Percentiles rank a stretch among this genome's conserved stretches.
phyloP scores from a whole-genome alignment of 2,329 filamentous ascomycete species.

The Alternaria gaisen region DNA sequence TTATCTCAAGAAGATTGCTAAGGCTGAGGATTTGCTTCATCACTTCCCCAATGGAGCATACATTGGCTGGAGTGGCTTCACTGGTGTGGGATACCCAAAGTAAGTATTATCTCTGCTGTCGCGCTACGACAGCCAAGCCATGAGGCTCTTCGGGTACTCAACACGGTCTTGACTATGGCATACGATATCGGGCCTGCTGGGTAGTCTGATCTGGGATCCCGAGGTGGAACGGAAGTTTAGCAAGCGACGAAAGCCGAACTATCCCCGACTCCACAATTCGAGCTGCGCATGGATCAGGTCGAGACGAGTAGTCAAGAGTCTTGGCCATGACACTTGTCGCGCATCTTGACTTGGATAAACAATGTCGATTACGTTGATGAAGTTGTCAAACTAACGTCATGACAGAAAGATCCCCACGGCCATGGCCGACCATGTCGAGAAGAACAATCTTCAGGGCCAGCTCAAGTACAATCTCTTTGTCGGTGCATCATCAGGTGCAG shows the following conservation, averaged over 20 bases:
- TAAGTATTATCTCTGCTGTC: conserved; percentile 53
- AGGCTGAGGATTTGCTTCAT: conserved; percentile 79
- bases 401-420: conserved; percentile 81
- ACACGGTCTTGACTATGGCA: background rate
- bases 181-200: conserved; percentile 13
- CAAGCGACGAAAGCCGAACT: conserved; percentile 30
- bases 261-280: conserved; percentile 31
- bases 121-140: background rate
- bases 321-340: conserved; percentile 12
- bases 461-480: conserved; percentile 88
- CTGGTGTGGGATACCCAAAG: conserved; percentile 90
- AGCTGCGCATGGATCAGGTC: conserved; percentile 19
- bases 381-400: conserved; percentile 8
- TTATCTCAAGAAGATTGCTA: conserved; percentile 80
- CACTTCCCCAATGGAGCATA: conserved; percentile 87
- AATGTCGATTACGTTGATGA: background rate
- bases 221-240: conserved; percentile 43
- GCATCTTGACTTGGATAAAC: background rate
- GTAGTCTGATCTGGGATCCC: conserved; percentile 24
- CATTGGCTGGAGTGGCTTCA: conserved; percentile 91
- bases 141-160: background rate
- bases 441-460: conserved; percentile 83
- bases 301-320: background rate
- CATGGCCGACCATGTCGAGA: conserved; percentile 87
- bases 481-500: conserved; percentile 86